These are phyloP conservation scores for Parasarocladium wereldwijsianum DNA, from an alignment of 2,329 filamentous ascomycete genomes.

Conservation along the genomic window DNA sequence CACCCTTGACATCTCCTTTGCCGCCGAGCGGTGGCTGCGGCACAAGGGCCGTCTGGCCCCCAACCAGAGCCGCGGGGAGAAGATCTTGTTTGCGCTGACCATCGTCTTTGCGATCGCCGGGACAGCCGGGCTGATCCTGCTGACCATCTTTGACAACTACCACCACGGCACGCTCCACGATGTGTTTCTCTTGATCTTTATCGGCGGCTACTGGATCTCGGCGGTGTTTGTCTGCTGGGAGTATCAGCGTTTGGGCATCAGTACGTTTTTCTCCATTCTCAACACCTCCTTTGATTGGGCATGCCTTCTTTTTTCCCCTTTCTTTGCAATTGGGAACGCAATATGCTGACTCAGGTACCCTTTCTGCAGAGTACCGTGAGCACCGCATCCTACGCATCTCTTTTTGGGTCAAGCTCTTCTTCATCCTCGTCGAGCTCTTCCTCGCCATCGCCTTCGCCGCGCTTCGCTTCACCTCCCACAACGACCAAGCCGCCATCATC, in stretches of 20 bases:
- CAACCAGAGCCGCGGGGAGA: conserved; percentile 51
- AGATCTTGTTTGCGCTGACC: conserved; percentile 42
- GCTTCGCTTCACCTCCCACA: conserved; percentile 28
- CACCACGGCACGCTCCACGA: conserved; percentile 54
- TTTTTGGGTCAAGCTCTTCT: conserved; percentile 77
- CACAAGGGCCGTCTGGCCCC: conserved; percentile 65
- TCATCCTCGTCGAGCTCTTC: conserved; percentile 65
- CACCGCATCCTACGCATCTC: conserved; percentile 59
- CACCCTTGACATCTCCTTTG: conserved; percentile 67
- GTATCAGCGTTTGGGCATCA: conserved; percentile 71
- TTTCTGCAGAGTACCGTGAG: conserved; percentile 47
- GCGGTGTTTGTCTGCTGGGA: conserved; percentile 84
- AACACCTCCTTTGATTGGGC: not conserved
- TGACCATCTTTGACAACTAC: conserved; percentile 77
- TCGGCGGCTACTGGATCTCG: conserved; percentile 70
- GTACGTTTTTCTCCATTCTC: conserved; percentile 21
- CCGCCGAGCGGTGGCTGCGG: conserved; percentile 71
- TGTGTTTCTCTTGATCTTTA: conserved; percentile 68
- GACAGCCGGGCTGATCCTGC: conserved; percentile 63
- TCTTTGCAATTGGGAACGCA: not conserved
- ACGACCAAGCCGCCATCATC: conserved; percentile 59
- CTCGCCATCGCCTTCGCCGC: conserved; percentile 62
- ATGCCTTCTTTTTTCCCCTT: no score
- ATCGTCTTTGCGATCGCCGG: conserved; percentile 61
- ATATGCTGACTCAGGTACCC: not conserved